Percentiles rank a stretch among this genome's conserved stretches.
phyloP scores from a whole-genome alignment of 1,284 basidiomycete genomes.

The Trametes polyzona region DNA sequence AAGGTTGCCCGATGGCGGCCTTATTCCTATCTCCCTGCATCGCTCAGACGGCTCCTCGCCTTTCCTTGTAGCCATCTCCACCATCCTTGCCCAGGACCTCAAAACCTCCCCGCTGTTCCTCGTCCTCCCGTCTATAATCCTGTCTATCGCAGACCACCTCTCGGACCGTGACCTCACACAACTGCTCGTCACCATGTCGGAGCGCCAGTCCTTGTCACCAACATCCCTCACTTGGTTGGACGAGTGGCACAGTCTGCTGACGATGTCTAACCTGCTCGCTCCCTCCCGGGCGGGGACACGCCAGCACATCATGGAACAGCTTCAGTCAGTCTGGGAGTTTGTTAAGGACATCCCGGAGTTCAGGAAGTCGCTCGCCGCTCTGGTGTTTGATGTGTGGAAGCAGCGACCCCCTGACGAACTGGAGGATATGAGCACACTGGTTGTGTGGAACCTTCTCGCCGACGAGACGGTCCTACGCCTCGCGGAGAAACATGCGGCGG shows the following conservation, averaged over 20 bases:
- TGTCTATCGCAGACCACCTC: conserved; percentile 65
- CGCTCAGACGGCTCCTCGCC: conserved; percentile 54
- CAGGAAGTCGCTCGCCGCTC: conserved; percentile 59
- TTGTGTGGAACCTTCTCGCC: conserved; percentile 64
- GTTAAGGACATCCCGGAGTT: conserved; percentile 72
- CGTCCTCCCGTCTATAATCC: conserved; percentile 61
- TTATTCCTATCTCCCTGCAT: conserved; percentile 56
- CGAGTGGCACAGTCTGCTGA: conserved; percentile 63
- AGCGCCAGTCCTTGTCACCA: conserved; percentile 68
- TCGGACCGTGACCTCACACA: conserved; percentile 64
- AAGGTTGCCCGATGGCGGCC: conserved; percentile 58
- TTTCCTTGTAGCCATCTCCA: conserved; percentile 61
- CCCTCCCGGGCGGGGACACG: conserved; percentile 57
- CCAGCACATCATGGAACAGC: conserved; percentile 53
- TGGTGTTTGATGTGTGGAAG: conserved; percentile 60
- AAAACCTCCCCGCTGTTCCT: conserved; percentile 55
- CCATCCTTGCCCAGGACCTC: conserved; percentile 64
- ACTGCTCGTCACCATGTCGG: conserved; percentile 60
- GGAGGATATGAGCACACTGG: conserved; percentile 44
- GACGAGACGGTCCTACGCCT: conserved; percentile 61
- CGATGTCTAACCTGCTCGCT: conserved; percentile 52
- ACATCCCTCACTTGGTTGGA: conserved; percentile 69
- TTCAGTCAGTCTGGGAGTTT: conserved; percentile 61
- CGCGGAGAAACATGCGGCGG: conserved; percentile 43
- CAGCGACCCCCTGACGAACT: conserved; percentile 41